Percentiles rank a stretch among this genome's conserved stretches.
These are phyloP conservation scores for Rhododendron griersonianum DNA, from an alignment of 148 eudicot species.

Conservation along the genomic window DNA sequence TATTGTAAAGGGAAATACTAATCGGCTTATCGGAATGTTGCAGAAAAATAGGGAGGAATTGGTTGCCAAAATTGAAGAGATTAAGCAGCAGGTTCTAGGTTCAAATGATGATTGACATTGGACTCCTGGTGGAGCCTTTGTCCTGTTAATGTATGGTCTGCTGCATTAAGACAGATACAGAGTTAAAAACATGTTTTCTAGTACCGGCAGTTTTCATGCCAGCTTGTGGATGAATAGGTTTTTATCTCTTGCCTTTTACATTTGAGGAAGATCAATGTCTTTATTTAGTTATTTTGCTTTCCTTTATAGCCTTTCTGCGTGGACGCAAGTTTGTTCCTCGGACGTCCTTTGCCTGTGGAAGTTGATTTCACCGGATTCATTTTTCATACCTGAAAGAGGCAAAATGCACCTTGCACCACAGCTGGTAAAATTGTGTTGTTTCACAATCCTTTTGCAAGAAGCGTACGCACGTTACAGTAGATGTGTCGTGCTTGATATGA, in stretches of 20 bases:
- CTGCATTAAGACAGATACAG: background rate
- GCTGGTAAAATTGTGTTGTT: background rate
- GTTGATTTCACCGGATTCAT: background rate
- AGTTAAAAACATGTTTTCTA: background rate
- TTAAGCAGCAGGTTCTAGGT: slow-evolving; percentile 64
- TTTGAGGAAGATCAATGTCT: background rate
- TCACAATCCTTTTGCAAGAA: background rate
- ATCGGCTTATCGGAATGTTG: slow-evolving; percentile 2
- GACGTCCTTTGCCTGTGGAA: background rate
- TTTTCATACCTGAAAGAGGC: background rate
- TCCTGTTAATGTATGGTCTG: no score
- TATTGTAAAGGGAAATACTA: background rate
- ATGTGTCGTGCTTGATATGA: background rate
- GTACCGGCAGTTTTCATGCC: background rate
- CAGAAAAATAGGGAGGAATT: slow-evolving; percentile 78
- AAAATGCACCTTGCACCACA: background rate
- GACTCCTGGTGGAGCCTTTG: background rate
- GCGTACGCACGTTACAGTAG: background rate
- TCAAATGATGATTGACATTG: slow-evolving; percentile 23
- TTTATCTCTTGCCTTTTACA: no score
- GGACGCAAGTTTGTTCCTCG: background rate
- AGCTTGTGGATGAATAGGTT: background rate
- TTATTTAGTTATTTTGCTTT: no score
- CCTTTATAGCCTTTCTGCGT: background rate
- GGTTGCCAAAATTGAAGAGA: slow-evolving; percentile 50